Percentiles rank a stretch among this genome's conserved stretches.
Evolutionary conservation across 2,329 filamentous ascomycete species (phyloP).

Genomic region (Tympanopsis confertula): DNA sequence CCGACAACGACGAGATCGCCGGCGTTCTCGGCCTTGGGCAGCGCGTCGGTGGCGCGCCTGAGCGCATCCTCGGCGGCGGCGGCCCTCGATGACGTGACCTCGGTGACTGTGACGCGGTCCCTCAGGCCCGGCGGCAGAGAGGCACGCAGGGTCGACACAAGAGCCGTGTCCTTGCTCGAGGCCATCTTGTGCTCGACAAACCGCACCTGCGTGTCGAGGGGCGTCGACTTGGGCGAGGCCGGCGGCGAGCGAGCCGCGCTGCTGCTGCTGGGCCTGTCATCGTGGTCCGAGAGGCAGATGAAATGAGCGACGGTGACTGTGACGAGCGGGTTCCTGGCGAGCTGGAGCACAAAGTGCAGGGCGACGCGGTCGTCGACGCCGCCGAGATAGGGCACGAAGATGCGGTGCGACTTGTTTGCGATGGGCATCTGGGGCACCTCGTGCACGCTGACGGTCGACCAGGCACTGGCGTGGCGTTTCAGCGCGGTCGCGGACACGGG

Average conservation of each 20-base stretch:
- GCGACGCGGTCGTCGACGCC: constrained; percentile 72
- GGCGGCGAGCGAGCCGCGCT: constrained; percentile 6
- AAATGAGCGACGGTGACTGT: constrained; percentile 66
- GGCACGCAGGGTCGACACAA: constrained; percentile 20
- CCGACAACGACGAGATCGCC: constrained; percentile 64
- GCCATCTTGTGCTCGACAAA: constrained; percentile 10
- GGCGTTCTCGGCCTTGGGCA: constrained; percentile 52
- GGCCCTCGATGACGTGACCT: constrained; percentile 27
- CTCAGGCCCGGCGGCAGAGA: constrained; percentile 18
- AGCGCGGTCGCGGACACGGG: constrained; percentile 22
- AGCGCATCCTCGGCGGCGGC: constrained; percentile 32
- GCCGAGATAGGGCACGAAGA: constrained; percentile 81
- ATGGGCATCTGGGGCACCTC: constrained; percentile 46
- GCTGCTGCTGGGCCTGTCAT: constrained; percentile 3
- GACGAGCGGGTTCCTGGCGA: constrained; percentile 68
- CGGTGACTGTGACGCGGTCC: constrained; percentile 32
- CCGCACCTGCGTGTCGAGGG: constrained; percentile 10
- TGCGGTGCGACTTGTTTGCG: constrained; percentile 62
- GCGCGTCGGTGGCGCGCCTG: constrained; percentile 40
- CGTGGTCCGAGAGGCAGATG: constrained; percentile 11
- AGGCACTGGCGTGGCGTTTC: constrained; percentile 34
- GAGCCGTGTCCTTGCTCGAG: constrained; percentile 19
- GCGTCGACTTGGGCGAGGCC: constrained; percentile 8
- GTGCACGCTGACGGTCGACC: constrained; percentile 48
- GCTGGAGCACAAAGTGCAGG: constrained; percentile 69